Conservation (phyloP, 106 monocot genomes). For the Xerophyta viscosa region DNA sequence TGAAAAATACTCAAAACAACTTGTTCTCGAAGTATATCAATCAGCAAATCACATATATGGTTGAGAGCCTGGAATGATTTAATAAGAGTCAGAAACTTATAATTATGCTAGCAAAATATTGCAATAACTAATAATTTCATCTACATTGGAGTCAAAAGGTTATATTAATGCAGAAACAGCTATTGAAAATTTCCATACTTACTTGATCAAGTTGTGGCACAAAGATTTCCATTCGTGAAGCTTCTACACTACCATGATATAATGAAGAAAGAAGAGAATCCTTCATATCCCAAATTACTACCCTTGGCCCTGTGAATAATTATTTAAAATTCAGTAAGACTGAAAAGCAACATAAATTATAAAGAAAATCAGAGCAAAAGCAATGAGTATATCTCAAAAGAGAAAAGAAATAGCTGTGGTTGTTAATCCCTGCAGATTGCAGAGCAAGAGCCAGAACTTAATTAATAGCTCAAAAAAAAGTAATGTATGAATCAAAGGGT, state of each 20-base stretch:
- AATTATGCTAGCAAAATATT: neutral
- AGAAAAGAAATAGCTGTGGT: no score
- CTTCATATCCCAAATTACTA: constrained; percentile 70
- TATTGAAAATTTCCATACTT: constrained; percentile 13
- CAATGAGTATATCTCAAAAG: no score
- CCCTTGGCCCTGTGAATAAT: constrained; percentile 30
- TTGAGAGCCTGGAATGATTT: constrained; percentile 43
- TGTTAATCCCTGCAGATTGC: no score
- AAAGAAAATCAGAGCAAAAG: no score
- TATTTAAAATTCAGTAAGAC: neutral
- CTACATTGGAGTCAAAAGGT: no score
- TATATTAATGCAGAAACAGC: no score
- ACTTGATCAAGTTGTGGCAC: constrained; percentile 59
- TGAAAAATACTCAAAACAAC: constrained; percentile 54
- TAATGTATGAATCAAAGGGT: no score
- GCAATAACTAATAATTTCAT: no score
- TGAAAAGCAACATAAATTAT: neutral
- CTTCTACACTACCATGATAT: constrained; percentile 41
- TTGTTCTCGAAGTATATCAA: constrained; percentile 56
- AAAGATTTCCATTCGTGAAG: constrained; percentile 40
- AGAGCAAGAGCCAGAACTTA: no score
- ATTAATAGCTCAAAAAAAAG: no score
- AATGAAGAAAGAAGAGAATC: constrained; percentile 57
- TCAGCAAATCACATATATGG: constrained; percentile 49
- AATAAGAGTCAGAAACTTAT: neutral